These are phyloP conservation scores for Bretschneidera sinensis DNA, from an alignment of 345 rosid species.

Conservation along the genomic window DNA sequence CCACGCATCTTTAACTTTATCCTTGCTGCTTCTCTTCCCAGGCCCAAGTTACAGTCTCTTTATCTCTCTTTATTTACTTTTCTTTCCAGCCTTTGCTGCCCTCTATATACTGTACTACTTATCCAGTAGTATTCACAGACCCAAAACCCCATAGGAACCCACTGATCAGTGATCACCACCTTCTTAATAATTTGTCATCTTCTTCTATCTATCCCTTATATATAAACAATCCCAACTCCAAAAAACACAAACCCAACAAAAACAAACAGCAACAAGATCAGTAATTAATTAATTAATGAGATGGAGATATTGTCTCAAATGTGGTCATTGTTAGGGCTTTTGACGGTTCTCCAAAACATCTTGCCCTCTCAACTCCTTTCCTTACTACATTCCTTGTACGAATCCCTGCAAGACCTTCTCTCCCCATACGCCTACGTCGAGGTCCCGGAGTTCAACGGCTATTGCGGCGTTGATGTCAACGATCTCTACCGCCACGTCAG, in stretches of 20 bases:
- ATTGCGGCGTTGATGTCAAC: conserved; percentile 46
- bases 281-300: not conserved
- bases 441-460: conserved; percentile 48
- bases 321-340: conserved; percentile 49
- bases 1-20: conserved; percentile 28
- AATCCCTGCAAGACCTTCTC: conserved; percentile 35
- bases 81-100: no score
- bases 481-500: conserved; percentile 48
- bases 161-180: no score
- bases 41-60: conserved; percentile 17
- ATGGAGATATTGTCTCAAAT: conserved; percentile 47
- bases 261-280: not conserved
- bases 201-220: no score
- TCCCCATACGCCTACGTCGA: conserved; percentile 40
- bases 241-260: no score
- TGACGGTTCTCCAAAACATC: conserved; percentile 48
- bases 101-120: no score
- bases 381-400: conserved; percentile 30
- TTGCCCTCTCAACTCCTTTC: conserved; percentile 45
- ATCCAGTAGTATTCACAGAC: no score
- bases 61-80: not conserved
- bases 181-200: no score
- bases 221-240: no score
- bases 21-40: conserved; percentile 18
- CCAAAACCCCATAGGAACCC: no score